Conservation (phyloP, 2,329 filamentous ascomycete genomes). For the Colletotrichum musicola region DNA sequence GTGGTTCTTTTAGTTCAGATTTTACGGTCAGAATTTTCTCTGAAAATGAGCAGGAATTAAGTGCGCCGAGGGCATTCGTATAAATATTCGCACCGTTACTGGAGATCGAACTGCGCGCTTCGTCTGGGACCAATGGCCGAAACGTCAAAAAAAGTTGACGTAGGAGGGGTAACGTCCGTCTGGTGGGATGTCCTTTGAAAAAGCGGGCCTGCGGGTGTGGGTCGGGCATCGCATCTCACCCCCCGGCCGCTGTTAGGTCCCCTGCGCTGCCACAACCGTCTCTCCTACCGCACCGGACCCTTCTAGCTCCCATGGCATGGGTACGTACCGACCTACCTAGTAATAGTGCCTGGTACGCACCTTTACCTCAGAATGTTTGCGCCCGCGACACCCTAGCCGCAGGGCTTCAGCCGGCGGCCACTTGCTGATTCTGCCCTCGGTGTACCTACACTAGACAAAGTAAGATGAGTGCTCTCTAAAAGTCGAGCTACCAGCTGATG, state of each 20-base stretch:
- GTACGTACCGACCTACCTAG: too few relatives aligned
- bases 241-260: conserved; percentile 7
- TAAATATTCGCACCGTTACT: too few relatives aligned
- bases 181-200: conserved; percentile 33
- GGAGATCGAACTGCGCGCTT: too few relatives aligned
- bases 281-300: conserved; percentile 33
- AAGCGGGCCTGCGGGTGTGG: neutral
- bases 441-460: too few relatives aligned
- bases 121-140: conserved; percentile 12
- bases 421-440: too few relatives aligned
- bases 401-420: neutral
- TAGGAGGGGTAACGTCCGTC: conserved; percentile 36
- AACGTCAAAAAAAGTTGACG: conserved; percentile 32
- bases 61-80: too few relatives aligned
- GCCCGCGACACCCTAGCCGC: conserved; percentile 24
- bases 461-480: neutral
- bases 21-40: too few relatives aligned
- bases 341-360: too few relatives aligned
- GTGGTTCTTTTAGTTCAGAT: neutral
- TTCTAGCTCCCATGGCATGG: neutral
- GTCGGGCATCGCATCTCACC: neutral
- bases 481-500: neutral
- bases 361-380: conserved; percentile 3
- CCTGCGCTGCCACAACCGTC: conserved; percentile 37
- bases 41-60: too few relatives aligned